Evolutionary conservation across 225 moss, liverwort and hornwort species (phyloP).

Genomic region (Pseudoscleropodium purum): DNA sequence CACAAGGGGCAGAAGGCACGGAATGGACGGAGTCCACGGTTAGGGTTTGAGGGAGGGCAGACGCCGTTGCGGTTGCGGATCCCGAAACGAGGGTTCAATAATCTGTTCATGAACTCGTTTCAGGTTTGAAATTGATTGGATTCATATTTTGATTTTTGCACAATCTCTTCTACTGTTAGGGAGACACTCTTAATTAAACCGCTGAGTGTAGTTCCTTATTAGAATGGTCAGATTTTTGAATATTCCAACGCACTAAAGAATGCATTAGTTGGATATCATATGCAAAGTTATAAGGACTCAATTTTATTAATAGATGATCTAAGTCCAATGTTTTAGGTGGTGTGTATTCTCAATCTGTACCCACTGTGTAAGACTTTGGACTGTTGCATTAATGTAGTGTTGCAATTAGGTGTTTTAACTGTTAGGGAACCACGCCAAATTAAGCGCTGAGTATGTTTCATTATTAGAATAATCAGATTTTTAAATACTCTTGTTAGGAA

Average conservation of each 20-base stretch:
- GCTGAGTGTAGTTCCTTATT: not conserved
- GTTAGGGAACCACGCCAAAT: not conserved
- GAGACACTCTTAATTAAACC: not conserved
- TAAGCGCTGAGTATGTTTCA: not conserved
- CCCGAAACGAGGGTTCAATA: slow-evolving; percentile 89
- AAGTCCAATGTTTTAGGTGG: not conserved
- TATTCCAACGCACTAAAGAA: not conserved
- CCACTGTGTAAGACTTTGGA: not conserved
- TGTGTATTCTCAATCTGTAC: not conserved
- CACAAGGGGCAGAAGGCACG: slow-evolving; percentile 99
- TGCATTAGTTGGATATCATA: not conserved
- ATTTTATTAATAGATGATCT: not conserved
- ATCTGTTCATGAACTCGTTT: slow-evolving; percentile 63
- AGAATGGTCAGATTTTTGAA: not conserved
- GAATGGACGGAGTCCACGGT: slow-evolving; percentile 73
- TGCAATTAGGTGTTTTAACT: not conserved
- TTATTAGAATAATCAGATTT: not conserved
- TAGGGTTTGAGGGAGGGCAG: slow-evolving; percentile 97
- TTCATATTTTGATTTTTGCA: not conserved
- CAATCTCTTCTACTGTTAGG: not conserved
- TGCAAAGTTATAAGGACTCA: not conserved
- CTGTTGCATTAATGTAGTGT: not conserved
- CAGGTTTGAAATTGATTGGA: slow-evolving; percentile 33
- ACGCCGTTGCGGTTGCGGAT: slow-evolving; percentile 90
- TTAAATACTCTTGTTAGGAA: not conserved